Evolutionary conservation across 306 rosid genomes (phyloP).

Genomic region (Citrullus mucosospermus): DNA sequence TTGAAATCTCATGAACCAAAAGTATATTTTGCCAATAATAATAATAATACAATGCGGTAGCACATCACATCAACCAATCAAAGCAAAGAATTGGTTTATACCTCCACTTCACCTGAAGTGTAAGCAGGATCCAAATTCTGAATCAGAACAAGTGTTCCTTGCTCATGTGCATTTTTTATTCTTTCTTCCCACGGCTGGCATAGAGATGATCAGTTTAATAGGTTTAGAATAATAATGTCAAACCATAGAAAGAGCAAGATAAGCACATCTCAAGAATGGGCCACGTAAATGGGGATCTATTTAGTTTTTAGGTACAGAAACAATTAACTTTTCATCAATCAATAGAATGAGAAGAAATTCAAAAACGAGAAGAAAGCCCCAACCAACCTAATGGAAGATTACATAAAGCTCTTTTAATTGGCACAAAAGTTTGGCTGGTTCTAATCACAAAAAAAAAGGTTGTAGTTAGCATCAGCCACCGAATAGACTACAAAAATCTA

Average conservation of each 20-base stretch:
- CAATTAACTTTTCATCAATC: not conserved
- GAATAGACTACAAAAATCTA: not conserved
- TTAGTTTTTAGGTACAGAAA: not conserved
- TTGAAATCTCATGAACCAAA: not conserved
- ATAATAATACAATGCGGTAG: not conserved
- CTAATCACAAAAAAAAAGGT: not conserved
- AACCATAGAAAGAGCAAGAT: not conserved
- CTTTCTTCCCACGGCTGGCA: constrained; percentile 83
- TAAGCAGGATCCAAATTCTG: constrained; percentile 74
- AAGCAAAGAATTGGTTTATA: constrained; percentile 16
- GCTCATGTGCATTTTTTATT: constrained; percentile 43
- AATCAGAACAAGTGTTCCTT: constrained; percentile 58
- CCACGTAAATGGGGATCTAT: not conserved
- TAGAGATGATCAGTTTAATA: not conserved
- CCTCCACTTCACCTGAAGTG: constrained; percentile 73
- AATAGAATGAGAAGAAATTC: not conserved
- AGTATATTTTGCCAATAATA: too few relatives aligned
- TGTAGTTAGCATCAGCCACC: not conserved
- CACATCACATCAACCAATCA: not conserved
- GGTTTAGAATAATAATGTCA: not conserved
- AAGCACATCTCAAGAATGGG: not conserved
- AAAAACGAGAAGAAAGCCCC: not conserved
- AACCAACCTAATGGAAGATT: not conserved
- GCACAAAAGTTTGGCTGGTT: not conserved
- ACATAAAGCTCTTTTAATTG: not conserved